Evolutionary conservation across 1,139 yeast genomes (phyloP).

Genomic region (Yamadazyma triangularis): DNA sequence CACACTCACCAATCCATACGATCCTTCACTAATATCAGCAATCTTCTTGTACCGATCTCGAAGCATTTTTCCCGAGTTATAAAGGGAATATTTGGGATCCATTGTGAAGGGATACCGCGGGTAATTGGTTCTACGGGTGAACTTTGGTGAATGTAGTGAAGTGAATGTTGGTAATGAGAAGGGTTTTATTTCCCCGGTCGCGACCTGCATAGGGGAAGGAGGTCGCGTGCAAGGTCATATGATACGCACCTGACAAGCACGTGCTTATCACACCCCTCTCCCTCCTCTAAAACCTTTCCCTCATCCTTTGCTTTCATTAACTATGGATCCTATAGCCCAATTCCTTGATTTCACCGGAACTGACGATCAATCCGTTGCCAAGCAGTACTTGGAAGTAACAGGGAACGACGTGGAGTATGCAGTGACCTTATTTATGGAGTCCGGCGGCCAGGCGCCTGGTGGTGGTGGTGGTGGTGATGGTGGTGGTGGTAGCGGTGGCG

Average conservation of each 20-base stretch:
- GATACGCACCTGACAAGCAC: too few species aligned
- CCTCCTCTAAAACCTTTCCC: too few species aligned
- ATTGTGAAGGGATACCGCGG: too few species aligned
- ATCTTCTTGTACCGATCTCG: constrained; percentile 64
- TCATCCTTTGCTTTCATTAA: too few species aligned
- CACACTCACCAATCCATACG: constrained; percentile 86
- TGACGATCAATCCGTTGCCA: constrained; percentile 64
- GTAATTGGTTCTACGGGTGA: too few species aligned
- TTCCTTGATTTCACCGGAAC: constrained; percentile 85
- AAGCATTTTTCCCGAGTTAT: constrained; percentile 61
- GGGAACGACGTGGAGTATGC: constrained; percentile 82
- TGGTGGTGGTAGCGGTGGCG: not conserved
- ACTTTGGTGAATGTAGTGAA: too few species aligned
- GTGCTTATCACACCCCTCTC: too few species aligned
- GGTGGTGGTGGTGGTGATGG: constrained; percentile 4
- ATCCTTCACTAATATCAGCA: constrained; percentile 84
- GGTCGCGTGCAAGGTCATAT: too few species aligned
- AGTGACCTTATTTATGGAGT: constrained; percentile 77
- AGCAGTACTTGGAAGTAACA: constrained; percentile 74
- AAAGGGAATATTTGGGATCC: too few species aligned
- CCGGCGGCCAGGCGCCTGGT: constrained; percentile 12
- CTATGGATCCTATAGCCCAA: constrained; percentile 35
- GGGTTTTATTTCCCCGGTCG: too few species aligned
- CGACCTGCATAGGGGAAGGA: too few species aligned
- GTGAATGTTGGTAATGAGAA: too few species aligned